phyloP scores from a whole-genome alignment of 352 stramenopile species.

The Blastocystis sp. region DNA sequence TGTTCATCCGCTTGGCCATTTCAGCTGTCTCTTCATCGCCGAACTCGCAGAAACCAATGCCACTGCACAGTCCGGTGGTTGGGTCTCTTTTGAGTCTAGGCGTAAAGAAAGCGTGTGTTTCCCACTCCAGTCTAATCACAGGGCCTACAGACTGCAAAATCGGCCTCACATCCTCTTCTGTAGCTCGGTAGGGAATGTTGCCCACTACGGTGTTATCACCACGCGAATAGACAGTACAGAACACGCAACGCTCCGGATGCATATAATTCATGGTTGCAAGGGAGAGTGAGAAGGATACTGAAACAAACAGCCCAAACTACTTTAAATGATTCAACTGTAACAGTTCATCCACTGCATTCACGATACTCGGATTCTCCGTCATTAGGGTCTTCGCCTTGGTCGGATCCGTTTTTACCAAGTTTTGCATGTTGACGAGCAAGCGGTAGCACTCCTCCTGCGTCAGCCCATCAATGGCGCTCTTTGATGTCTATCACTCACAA shows the following conservation, averaged over 20 bases:
- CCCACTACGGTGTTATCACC: background rate
- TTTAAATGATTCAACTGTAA: constrained; percentile 11
- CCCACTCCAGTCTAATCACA: constrained; percentile 21
- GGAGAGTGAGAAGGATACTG: too few species aligned
- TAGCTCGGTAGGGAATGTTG: constrained; percentile 51
- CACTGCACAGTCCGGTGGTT: constrained; percentile 3
- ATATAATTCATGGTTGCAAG: constrained; percentile 27
- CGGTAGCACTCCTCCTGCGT: constrained; percentile 21
- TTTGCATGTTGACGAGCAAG: constrained; percentile 32
- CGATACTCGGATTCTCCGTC: constrained; percentile 49
- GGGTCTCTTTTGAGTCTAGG: constrained; percentile 48
- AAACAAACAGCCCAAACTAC: constrained; percentile 5
- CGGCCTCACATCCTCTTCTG: background rate
- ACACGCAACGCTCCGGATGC: constrained; percentile 48
- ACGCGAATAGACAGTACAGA: background rate
- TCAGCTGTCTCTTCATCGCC: constrained; percentile 15
- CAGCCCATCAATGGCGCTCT: constrained; percentile 5
- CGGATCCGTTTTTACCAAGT: constrained; percentile 7
- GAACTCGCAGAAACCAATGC: constrained; percentile 60
- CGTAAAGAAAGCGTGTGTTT: background rate
- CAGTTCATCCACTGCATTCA: constrained; percentile 47
- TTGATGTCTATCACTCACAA: background rate
- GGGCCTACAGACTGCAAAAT: constrained; percentile 51
- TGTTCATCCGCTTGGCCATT: constrained; percentile 48
- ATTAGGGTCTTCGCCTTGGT: constrained; percentile 7